These are phyloP conservation scores for Neofusicoccum ribis DNA, from an alignment of 2,329 filamentous ascomycete genomes.

Conservation along the genomic window DNA sequence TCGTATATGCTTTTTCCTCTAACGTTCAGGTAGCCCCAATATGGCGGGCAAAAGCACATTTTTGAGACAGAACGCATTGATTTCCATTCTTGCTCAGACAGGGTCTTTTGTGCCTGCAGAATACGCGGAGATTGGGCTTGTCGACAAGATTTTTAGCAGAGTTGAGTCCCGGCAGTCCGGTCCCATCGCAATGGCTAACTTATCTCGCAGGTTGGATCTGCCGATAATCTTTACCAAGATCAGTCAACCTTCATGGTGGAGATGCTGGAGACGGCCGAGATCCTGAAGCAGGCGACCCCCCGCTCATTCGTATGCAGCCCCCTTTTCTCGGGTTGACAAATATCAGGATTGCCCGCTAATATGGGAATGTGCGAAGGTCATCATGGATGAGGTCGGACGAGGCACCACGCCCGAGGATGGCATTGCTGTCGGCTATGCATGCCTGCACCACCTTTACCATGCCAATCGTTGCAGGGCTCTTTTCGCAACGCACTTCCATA, in stretches of 20 bases:
- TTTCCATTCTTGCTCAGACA: constrained; percentile 88
- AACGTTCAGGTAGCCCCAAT: constrained; percentile 61
- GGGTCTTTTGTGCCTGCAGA: constrained; percentile 90
- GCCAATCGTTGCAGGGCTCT: constrained; percentile 77
- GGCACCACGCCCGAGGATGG: constrained; percentile 95
- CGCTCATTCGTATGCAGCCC: constrained; percentile 68
- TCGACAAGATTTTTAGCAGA: constrained; percentile 94
- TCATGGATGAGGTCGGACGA: constrained; percentile 97
- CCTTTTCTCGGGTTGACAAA: background rate
- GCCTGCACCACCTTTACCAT: constrained; percentile 77
- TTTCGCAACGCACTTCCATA: constrained; percentile 95
- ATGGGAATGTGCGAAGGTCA: constrained; percentile 40
- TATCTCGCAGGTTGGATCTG: constrained; percentile 66
- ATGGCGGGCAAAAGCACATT: constrained; percentile 99
- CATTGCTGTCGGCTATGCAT: constrained; percentile 84
- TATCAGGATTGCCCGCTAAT: background rate
- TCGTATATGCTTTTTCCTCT: constrained; percentile 10
- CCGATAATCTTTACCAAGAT: constrained; percentile 90
- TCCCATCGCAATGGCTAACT: background rate
- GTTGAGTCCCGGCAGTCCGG: constrained; percentile 24
- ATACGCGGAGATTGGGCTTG: constrained; percentile 81
- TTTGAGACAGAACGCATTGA: constrained; percentile 90
- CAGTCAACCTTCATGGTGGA: constrained; percentile 99
- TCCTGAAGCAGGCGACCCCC: constrained; percentile 79
- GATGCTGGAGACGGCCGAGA: constrained; percentile 94